These are phyloP conservation scores for Kwoniella mangroviensis DNA, from an alignment of 768 basidiomycete genomes.

Conservation along the genomic window DNA sequence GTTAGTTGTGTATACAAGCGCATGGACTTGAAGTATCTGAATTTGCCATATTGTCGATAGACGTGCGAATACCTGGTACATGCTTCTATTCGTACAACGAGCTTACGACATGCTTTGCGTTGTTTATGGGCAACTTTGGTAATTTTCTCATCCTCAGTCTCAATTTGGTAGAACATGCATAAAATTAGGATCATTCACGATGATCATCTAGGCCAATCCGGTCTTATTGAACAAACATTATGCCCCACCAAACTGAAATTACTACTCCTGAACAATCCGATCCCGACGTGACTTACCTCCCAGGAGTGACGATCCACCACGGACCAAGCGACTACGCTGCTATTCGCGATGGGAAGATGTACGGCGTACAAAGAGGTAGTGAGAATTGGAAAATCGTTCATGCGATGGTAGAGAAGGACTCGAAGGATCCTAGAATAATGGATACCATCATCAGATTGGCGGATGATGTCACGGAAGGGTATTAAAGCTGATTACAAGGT, in stretches of 20 bases:
- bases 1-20: no score
- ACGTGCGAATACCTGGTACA: no score
- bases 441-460: background rate
- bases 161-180: no score
- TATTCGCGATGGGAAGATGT: background rate
- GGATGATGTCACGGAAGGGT: slow-evolving; percentile 4
- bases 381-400: slow-evolving; percentile 9
- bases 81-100: no score
- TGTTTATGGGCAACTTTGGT: no score
- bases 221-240: background rate
- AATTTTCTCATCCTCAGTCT: no score
- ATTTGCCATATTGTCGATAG: no score
- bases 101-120: no score
- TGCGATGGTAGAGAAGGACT: background rate
- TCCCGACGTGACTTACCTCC: background rate
- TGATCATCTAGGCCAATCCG: no score
- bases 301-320: background rate
- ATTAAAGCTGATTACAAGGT: background rate
- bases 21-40: no score
- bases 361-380: slow-evolving; percentile 2
- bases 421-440: background rate
- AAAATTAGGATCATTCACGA: no score
- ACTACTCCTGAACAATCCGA: background rate
- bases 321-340: background rate
- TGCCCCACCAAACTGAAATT: background rate